phyloP scores from a whole-genome alignment of 306 rosid species.

The Cucurbita moschata region DNA sequence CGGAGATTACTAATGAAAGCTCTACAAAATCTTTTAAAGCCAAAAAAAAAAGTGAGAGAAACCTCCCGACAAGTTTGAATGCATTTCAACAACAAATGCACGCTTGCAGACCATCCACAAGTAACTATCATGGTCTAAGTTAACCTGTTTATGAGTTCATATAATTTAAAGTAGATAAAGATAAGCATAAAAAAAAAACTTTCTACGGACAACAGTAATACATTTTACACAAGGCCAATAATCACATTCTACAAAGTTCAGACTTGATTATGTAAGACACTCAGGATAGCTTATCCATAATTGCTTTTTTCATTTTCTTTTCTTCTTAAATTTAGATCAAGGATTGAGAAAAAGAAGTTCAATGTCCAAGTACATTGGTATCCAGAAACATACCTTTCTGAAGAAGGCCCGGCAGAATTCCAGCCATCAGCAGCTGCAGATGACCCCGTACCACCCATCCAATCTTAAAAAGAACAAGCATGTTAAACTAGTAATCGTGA shows the following conservation, averaged over 20 bases:
- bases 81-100: background rate
- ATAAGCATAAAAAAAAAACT: background rate
- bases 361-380: conserved; percentile 1
- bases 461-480: conserved; percentile 36
- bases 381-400: conserved; percentile 38
- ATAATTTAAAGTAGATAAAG: background rate
- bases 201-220: background rate
- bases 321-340: background rate
- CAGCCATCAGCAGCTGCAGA: conserved; percentile 48
- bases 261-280: background rate
- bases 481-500: conserved; percentile 2
- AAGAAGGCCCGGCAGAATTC: conserved; percentile 38
- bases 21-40: background rate
- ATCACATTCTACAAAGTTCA: background rate
- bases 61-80: background rate
- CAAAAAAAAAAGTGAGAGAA: background rate
- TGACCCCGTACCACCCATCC: conserved; percentile 53
- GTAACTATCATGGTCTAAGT: background rate
- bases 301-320: background rate
- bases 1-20: background rate
- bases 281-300: background rate
- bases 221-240: background rate
- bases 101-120: background rate
- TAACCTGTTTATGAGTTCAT: background rate
- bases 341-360: background rate